Evolutionary conservation across 208 protist genomes (phyloP), one percentile per base, ranked within the genome.

Genomic region (Acanthamoeba sp.): DNA sequence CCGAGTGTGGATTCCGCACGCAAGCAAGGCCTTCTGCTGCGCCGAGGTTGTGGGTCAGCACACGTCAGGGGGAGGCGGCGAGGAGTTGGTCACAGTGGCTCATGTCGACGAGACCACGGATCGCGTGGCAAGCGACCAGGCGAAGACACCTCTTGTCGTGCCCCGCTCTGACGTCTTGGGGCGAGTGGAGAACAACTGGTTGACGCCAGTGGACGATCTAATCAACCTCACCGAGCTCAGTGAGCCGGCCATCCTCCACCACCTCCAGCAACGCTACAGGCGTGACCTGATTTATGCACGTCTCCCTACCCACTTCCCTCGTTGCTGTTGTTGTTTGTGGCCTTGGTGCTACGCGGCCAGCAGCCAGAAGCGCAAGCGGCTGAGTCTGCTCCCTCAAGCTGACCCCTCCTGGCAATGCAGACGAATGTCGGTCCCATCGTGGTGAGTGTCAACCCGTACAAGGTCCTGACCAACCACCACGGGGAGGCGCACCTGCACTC

Each of bases 161-260:
- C 7, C 59, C n/a, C 59, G 20, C 4, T 2, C 20, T 2, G 59
- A 66, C n/a, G 59, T 66, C 7, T 6, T 66, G 59, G 59, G 27
- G 20, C 59, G 59, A 3, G 59, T 66, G 27, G 59, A 66, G 59
- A 14, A 66, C 59, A 66, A 66, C 59, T 66, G 59, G 59, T 14
- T 66, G 27, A 34, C 59, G 2, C 20, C 59, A 3, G 93, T 98
- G 6, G 97, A 98, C 50, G 98, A 99, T 93, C 94, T 99, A 59
- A 97, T 98, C 7, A 76, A 98, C 6, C 96, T 99, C 4, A 94
- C 97, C 16, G 95, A 97, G 57, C 94, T 98, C 22, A 98, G 85
- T 48, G 97, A 98, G 24, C 96, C 96, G 57, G 95, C 92, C 92
- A 98, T 99, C 55, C 96, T 97, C 38, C 96, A 98, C 36, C 97